These are phyloP conservation scores for Xylaria hypoxylon DNA, from an alignment of 2,329 filamentous ascomycete species.

Conservation along the genomic window DNA sequence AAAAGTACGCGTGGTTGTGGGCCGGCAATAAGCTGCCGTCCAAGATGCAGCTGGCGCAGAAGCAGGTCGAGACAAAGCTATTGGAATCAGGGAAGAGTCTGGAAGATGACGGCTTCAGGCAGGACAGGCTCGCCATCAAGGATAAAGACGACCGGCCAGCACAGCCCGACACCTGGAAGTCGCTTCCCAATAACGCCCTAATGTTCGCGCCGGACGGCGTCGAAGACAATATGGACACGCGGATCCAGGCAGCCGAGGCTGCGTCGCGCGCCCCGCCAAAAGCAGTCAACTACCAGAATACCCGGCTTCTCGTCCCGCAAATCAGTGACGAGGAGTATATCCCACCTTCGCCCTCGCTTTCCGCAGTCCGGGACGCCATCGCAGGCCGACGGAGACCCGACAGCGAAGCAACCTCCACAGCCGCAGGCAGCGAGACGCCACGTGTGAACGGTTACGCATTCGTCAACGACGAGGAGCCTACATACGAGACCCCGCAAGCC, in stretches of 20 bases:
- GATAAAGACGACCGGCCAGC: conserved; percentile 79
- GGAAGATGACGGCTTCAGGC: conserved; percentile 68
- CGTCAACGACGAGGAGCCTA: conserved; percentile 82
- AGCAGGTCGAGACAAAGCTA: conserved; percentile 68
- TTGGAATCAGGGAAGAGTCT: conserved; percentile 58
- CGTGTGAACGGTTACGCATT: conserved; percentile 94
- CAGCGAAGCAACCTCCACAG: conserved; percentile 70
- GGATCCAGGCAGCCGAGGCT: conserved; percentile 75
- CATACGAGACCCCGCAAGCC: conserved; percentile 55
- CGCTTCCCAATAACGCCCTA: conserved; percentile 79
- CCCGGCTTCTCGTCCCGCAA: conserved; percentile 72
- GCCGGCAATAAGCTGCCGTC: conserved; percentile 85
- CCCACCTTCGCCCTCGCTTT: conserved; percentile 84
- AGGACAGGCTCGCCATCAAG: conserved; percentile 71
- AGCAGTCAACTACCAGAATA: conserved; percentile 84
- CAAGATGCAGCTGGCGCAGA: conserved; percentile 80
- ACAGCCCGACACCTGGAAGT: conserved; percentile 80
- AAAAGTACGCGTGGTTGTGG: conserved; percentile 92
- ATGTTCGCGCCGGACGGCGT: conserved; percentile 84
- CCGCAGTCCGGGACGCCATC: conserved; percentile 85
- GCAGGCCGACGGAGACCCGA: conserved; percentile 74
- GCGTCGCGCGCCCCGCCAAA: conserved; percentile 81
- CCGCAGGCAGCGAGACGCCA: conserved; percentile 78
- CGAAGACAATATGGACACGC: conserved; percentile 70
- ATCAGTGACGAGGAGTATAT: conserved; percentile 56